Evolutionary conservation across 805 yeast genomes (phyloP), one percentile per base, ranked within the genome.

Genomic region (Metschnikowia proteae): DNA sequence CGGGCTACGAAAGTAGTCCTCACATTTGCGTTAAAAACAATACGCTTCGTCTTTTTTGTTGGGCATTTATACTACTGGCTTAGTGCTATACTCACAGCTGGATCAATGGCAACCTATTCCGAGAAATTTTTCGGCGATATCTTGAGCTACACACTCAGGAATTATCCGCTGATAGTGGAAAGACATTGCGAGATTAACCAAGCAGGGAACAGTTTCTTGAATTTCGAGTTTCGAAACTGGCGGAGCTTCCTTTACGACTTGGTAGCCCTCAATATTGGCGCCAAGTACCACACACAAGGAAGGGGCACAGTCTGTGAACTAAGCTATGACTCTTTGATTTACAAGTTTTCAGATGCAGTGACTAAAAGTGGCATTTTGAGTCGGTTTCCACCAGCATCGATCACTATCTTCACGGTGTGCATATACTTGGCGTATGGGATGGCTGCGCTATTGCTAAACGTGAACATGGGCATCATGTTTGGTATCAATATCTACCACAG

Each of bases 81-180:
- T 28, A 48, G 48, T 42, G 37, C 54, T 23, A 50, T 68, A 22
- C 55, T 62, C 37, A 49, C 58, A 32, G 62, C 59, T 39, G 64
- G 67, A 26, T 62, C 65, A 46, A 51, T 62, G 37, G 56, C 62
- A 13, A 65, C 73, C 2, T 68, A 59, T 45, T 60, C 70, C n/a
- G 53, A 55, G 17, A 63, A 60, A 39, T 63, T 62, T 38, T 49
- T 65, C 30, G 37, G 49, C 26, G 73, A 70, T 46, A 51, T 62
- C n/a, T 34, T 60, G 46, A 65, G 73, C 5, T 70, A 52, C 49
- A 37, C 62, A 3, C 43, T 64, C 11, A 51, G 61, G 17, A 54
- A 64, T 50, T 48, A 55, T 42, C 45, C 46, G 2, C n/a, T 26
- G 9, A 43, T 66, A 8, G 17, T 59, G 23, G 40, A 43, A 28